Conservation (phyloP, 495 filamentous ascomycete species). For the Xanthoparmelia taractica region DNA sequence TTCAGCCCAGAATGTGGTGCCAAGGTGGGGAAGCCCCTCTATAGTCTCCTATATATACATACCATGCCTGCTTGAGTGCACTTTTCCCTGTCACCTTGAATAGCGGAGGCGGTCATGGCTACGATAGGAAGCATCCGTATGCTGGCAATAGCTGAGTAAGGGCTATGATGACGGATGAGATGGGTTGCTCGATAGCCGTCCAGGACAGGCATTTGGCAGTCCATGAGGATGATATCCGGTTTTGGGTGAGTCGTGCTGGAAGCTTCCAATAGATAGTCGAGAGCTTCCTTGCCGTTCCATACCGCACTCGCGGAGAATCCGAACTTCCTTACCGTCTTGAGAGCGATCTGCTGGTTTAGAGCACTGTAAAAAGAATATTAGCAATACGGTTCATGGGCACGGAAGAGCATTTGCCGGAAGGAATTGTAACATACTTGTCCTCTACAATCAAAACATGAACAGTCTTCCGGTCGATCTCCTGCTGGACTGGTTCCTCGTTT, state of each 20-base stretch:
- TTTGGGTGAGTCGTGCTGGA: conserved; percentile 32
- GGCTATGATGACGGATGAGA: conserved; percentile 54
- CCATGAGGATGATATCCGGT: conserved; percentile 80
- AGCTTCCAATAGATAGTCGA: conserved; percentile 52
- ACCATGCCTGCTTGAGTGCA: conserved; percentile 66
- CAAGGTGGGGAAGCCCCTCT: neutral
- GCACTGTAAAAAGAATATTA: conserved; percentile 34
- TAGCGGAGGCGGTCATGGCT: conserved; percentile 75
- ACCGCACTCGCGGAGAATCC: conserved; percentile 64
- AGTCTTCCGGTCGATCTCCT: conserved; percentile 37
- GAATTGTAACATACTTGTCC: conserved; percentile 53
- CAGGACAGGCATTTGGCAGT: conserved; percentile 77
- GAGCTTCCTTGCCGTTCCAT: conserved; percentile 69
- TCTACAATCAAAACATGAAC: conserved; percentile 67
- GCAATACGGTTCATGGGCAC: neutral
- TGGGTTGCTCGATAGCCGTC: conserved; percentile 73
- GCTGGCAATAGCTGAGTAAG: conserved; percentile 44
- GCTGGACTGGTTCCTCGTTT: neutral
- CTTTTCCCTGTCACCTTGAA: conserved; percentile 73
- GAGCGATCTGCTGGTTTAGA: conserved; percentile 72
- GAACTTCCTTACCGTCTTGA: conserved; percentile 64
- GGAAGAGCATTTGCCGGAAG: neutral
- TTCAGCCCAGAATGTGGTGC: neutral
- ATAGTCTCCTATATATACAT: neutral
- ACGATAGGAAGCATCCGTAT: conserved; percentile 59